Base-by-base conservation (phyloP, 164 flowering plant species). In the Magnolia officinalis region DNA sequence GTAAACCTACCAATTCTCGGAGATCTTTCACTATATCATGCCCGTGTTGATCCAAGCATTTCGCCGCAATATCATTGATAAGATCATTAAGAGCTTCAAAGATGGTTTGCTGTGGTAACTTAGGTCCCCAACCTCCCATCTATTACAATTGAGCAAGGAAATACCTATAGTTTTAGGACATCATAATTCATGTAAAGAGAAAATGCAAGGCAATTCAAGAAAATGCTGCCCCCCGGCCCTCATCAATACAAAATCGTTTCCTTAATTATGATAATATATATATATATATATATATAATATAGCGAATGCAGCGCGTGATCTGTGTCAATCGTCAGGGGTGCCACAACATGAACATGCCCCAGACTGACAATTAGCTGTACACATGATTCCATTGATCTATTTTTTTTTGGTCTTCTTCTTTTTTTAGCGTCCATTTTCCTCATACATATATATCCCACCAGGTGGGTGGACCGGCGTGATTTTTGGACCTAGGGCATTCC, bases 51-150 rank as follows among this genome's bases (percentile, higher is more conserved):
- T 52, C 24, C 52, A 55, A 72, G n/a, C n/a, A 16, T 52, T 52
- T 19, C 16, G 8, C 4, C 6, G 59, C 59, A 58, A 24, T 72
- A n/a, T 16, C 50, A 59, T 58, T 20, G 7, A 72, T 24, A 23
- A 55, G 49, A 19, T 72, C 74, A 26, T 26, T 18, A 7, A 72
- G 65, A 1, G 74, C 75, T 7, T 63, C 51, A 31, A 73, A 73
- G 24, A 73, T 45, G 24, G 31, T 50, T 63, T 73, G 29, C 67
- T 23, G 19, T 61, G 68, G 24, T 13, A 52, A n/a, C 16, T 4
- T 13, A 73, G 67, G 14, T 67, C 75, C 14, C 45, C 37, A 19
- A 51, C 75, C 4, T 73, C 55, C 75, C 75, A 73, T 73, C 75
- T 59, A 18, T 18, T 10, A 8, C 8, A 19, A n/a, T 6, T 13